Evolutionary conservation across 2,329 filamentous ascomycete genomes (phyloP), one percentile per base, ranked within the genome.

Genomic region (Fusarium vanettenii): DNA sequence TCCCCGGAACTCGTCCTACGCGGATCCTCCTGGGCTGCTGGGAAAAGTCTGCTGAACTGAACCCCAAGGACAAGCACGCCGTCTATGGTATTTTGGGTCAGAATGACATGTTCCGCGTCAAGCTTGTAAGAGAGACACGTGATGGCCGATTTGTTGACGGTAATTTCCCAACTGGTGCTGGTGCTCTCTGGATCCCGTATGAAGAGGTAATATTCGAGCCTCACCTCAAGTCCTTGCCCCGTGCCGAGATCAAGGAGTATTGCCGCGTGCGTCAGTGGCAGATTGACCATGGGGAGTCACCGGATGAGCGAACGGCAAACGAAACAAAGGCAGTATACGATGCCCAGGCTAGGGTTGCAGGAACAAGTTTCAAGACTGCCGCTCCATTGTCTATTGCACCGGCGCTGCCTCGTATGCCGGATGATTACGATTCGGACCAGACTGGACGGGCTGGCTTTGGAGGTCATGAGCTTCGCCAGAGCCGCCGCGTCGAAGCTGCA

Each of bases 51-150:
- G 86, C 84, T 35, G 87, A 88, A 60, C 45, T 78, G 0, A 80
- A 86, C 3, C 78, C 83, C 2, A 81, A 82, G 14, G 86, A 92
- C 76, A 89, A 89, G 62, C 90, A 92, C 75, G 91, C 90, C 0
- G 89, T 92, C 0, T 90, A 89, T 64, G 91, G 91, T 5, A 91
- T 92, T 13, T 81, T 92, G 0, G 89, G 89, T 1, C 86, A 87
- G 20, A 91, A 91, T 65, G 90, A 92, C 72, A 91, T 91, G 87
- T 92, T 92, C 78, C 84, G 91, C 0, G 89, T 92, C 64, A 92
- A 92, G 79, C 84, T 92, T 0, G 86, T 90, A 1, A 85, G 88
- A 7, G 86, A 91, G 75, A 92, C 90, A 0, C 87, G 90, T 4
- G 90, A 92, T 75, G 90, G 90, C 4, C 87, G 89, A 0, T 86